A percentile compares a stretch with the other conserved stretches of the same genome.
Evolutionary conservation across 192 early-diverging fungal species (phyloP).

Genomic region (Entomortierella chlamydospora): DNA sequence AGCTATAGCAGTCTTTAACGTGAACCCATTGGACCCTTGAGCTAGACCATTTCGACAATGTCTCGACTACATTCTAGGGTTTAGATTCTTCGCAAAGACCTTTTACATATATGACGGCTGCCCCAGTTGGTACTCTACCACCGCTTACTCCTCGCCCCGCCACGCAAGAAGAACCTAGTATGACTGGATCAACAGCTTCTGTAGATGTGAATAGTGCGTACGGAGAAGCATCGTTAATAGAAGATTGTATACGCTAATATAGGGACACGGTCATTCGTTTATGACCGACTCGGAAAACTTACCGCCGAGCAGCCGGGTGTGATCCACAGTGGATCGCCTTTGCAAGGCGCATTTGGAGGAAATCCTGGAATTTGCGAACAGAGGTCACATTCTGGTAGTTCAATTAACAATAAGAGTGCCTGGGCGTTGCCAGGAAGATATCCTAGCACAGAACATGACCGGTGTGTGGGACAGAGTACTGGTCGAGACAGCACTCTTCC

Average conservation of each 20-base stretch:
- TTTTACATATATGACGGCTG: too few species aligned
- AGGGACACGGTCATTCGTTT: neutral
- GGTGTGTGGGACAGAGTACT: neutral
- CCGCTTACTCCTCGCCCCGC: too few species aligned
- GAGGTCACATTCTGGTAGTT: neutral
- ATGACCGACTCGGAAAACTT: neutral
- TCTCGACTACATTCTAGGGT: too few species aligned
- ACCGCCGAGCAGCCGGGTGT: neutral
- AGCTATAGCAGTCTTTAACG: too few species aligned
- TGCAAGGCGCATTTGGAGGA: neutral
- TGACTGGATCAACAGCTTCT: too few species aligned
- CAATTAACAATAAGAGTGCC: neutral
- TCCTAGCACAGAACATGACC: neutral
- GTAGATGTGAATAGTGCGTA: neutral
- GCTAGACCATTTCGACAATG: neutral
- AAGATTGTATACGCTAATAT: too few species aligned
- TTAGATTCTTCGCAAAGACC: too few species aligned
- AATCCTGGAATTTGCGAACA: neutral
- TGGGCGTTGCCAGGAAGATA: neutral
- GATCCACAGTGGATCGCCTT: neutral
- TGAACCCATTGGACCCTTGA: too few species aligned
- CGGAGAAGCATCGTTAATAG: too few species aligned
- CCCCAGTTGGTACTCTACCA: too few species aligned
- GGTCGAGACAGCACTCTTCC: too few species aligned
- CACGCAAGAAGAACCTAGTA: too few species aligned